Percentiles rank a stretch among this genome's conserved stretches.
Evolutionary conservation across 768 basidiomycete genomes (phyloP).

Genomic region (Suillus spraguei): DNA sequence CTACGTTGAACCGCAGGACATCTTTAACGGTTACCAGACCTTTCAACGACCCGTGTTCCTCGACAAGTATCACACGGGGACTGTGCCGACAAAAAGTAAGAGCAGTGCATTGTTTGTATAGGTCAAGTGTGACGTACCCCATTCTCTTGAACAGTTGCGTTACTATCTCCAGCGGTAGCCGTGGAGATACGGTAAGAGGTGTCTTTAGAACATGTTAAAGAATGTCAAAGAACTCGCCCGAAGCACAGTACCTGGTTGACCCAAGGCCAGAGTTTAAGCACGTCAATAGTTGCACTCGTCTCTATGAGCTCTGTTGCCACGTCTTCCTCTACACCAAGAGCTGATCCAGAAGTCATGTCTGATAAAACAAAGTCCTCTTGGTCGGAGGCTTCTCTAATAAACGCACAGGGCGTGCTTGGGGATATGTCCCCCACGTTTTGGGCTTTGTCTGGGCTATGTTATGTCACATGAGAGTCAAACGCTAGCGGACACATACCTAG

Average conservation of each 20-base stretch:
- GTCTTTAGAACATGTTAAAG: constrained; percentile 53
- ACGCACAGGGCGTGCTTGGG: constrained; percentile 71
- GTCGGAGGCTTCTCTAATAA: constrained; percentile 54
- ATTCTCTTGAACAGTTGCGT: constrained; percentile 98
- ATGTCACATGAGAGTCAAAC: constrained; percentile 1
- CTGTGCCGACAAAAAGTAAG: constrained; percentile 41
- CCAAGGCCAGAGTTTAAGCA: constrained; percentile 82
- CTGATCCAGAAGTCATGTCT: constrained; percentile 44
- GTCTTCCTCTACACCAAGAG: constrained; percentile 68
- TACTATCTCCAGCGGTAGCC: constrained; percentile 92
- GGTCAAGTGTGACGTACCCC: constrained; percentile 66
- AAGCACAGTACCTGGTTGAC: constrained; percentile 78
- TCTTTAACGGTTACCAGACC: constrained; percentile 97
- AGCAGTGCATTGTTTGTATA: not conserved
- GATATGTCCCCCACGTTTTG: constrained; percentile 62
- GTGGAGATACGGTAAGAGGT: constrained; percentile 89
- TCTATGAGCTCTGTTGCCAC: constrained; percentile 66
- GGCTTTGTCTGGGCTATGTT: constrained; percentile 61
- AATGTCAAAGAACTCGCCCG: not conserved
- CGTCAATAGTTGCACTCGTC: constrained; percentile 55
- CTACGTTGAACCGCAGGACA: constrained; percentile 83
- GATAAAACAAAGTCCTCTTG: constrained; percentile 51
- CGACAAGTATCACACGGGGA: constrained; percentile 95
- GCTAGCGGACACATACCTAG: constrained; percentile 54
- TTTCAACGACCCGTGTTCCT: constrained; percentile 76